Evolutionary conservation across 2,329 filamentous ascomycete species (phyloP), one percentile per base, ranked within the genome.

Genomic region (Aspergillus thermomutatus): DNA sequence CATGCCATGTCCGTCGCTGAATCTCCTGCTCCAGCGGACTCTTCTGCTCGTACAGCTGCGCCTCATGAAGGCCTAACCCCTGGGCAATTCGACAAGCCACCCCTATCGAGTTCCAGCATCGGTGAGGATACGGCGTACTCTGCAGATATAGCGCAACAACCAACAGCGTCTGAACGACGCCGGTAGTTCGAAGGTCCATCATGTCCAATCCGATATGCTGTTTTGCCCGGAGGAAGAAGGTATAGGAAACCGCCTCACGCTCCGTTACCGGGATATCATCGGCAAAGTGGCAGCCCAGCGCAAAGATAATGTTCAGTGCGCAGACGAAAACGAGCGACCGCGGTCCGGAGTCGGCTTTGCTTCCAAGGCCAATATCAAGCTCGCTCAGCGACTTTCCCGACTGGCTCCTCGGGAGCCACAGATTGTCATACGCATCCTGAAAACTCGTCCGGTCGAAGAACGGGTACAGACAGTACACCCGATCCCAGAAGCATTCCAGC

Each of bases 71-170:
- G 0, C 77, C 77, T 2, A 80, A 62, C 0, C 76, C 75, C 47
- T 75, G 72, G 0, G 75, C 77, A 9, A 78, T 64, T 3, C 77
- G 66, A 50, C 72, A 76, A 0, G 78, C 77, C 4, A 79, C 51
- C 1, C 77, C 77, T 4, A 78, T 71, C 0, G 72, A 64, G 49
- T 77, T 76, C 76, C 77, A 80, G 57, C 76, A 79, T 8, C 73
- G 66, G 23, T 68, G 71, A 0, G 75, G 71, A 52, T 75, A 76
- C 0, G 72, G 70, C 1, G 77, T 77, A 46, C 74, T 73, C 47
- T 79, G 76, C 3, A 79, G 64, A 21, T 72, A 68, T 0, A 79
- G 61, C 0, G 75, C 69, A 14, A 76, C 64, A 1, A 79, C 57
- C 4, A 80, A 60, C 7, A 80, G 61, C 0, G 71, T 64, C 54